These are phyloP conservation scores for Magnaporthiopsis rhizophila DNA, from an alignment of 2,329 filamentous ascomycete species.

Conservation along the genomic window DNA sequence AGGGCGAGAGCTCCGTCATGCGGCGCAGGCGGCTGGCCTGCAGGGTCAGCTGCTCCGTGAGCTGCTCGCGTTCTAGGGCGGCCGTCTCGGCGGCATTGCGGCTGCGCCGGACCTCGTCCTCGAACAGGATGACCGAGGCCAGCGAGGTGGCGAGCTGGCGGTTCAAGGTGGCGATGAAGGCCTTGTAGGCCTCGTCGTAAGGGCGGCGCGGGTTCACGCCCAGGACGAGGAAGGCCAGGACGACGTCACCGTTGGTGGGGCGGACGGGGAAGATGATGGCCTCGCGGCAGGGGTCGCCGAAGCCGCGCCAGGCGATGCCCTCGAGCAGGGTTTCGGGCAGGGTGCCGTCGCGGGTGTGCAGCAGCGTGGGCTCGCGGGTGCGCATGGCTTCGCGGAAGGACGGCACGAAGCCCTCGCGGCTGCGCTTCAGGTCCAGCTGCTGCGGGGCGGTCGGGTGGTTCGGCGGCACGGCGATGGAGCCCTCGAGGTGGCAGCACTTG, in stretches of 20 bases:
- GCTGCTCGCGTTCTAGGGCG: conserved; percentile 23
- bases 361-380: conserved; percentile 23
- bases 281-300: conserved; percentile 45
- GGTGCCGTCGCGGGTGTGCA: conserved; percentile 30
- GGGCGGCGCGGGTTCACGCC: conserved; percentile 55
- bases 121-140: conserved; percentile 56
- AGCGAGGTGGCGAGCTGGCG: conserved; percentile 51
- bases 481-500: conserved; percentile 27
- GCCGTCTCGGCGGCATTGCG: conserved; percentile 26
- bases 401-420: conserved; percentile 25
- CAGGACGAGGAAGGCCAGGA: conserved; percentile 53
- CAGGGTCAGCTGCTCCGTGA: conserved; percentile 25
- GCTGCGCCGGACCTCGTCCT: conserved; percentile 52
- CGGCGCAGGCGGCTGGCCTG: conserved; percentile 27
- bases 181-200: conserved; percentile 54
- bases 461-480: conserved; percentile 24
- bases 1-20: conserved; percentile 28
- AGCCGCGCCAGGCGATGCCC: conserved; percentile 44
- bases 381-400: conserved; percentile 30
- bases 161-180: conserved; percentile 41
- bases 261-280: conserved; percentile 56
- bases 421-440: conserved; percentile 27
- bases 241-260: conserved; percentile 46
- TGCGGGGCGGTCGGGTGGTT: conserved; percentile 24
- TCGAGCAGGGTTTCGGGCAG: conserved; percentile 44